Evolutionary conservation across 441 rosid genomes (phyloP).

Genomic region (Euphorbia celastroides): DNA sequence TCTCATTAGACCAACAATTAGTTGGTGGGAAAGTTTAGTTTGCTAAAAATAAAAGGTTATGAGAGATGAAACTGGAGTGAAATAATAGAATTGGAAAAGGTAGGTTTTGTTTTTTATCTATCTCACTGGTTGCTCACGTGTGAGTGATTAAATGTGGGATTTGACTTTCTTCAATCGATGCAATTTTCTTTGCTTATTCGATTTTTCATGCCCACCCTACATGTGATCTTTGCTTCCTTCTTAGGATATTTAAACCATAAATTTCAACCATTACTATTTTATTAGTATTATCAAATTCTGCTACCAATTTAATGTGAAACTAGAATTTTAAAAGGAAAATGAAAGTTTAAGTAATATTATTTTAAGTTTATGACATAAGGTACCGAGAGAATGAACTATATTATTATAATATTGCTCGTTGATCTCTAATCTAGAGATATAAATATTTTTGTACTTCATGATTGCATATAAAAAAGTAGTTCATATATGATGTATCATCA

Average conservation of each 20-base stretch:
- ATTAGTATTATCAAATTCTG: neutral
- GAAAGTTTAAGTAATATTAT: too few relatives aligned
- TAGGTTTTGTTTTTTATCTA: slow-evolving; percentile 30
- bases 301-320: neutral
- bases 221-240: slow-evolving; percentile 39
- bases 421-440: neutral
- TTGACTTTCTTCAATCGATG: slow-evolving; percentile 27
- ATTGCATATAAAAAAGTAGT: neutral
- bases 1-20: too few relatives aligned
- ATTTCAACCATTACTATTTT: neutral
- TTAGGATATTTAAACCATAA: neutral
- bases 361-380: neutral
- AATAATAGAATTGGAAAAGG: slow-evolving; percentile 13
- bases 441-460: neutral
- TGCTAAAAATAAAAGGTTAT: too few relatives aligned
- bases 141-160: slow-evolving; percentile 33
- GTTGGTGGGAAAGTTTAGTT: too few relatives aligned
- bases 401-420: neutral
- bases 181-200: neutral
- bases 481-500: too few relatives aligned
- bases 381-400: neutral
- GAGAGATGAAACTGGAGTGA: neutral
- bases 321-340: too few relatives aligned
- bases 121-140: slow-evolving; percentile 56
- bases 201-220: slow-evolving; percentile 17